Evolutionary conservation across 176 grass and related monocot genomes (phyloP).

Genomic region (Phragmites australis): DNA sequence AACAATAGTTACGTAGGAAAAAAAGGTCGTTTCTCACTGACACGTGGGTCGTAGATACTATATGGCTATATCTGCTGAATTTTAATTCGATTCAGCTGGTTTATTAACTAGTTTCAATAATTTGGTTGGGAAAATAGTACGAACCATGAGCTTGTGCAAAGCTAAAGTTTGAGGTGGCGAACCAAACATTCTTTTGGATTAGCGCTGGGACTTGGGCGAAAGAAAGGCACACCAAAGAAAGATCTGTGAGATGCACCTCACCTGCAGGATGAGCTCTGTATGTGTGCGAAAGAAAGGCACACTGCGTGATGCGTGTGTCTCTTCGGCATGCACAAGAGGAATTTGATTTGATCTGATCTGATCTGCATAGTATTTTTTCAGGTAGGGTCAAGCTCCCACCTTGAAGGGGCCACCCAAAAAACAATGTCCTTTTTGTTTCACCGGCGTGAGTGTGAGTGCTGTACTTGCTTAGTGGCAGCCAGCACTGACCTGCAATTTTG

Average conservation of each 20-base stretch:
- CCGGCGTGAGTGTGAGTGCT: neutral
- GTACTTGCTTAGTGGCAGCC: conserved; percentile 39
- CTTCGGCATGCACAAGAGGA: conserved; percentile 14
- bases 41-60: neutral
- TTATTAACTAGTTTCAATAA: neutral
- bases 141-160: conserved; percentile 7
- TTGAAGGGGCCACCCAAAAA: neutral
- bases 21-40: neutral
- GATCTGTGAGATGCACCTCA: conserved; percentile 27
- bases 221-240: conserved; percentile 40
- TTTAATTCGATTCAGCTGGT: neutral
- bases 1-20: neutral
- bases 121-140: neutral
- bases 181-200: conserved; percentile 21
- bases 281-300: neutral
- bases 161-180: conserved; percentile 20
- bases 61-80: neutral
- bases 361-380: conserved; percentile 20
- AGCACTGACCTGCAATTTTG: conserved; percentile 28
- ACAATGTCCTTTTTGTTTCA: conserved; percentile 1
- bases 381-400: conserved; percentile 45
- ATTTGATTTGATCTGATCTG: conserved; percentile 31
- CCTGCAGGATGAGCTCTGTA: neutral
- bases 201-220: no score
- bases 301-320: neutral